Percentiles rank a stretch among this genome's conserved stretches.
Conservation (phyloP, 2,329 filamentous ascomycete genomes). For the Hirsutella rhossiliensis region DNA sequence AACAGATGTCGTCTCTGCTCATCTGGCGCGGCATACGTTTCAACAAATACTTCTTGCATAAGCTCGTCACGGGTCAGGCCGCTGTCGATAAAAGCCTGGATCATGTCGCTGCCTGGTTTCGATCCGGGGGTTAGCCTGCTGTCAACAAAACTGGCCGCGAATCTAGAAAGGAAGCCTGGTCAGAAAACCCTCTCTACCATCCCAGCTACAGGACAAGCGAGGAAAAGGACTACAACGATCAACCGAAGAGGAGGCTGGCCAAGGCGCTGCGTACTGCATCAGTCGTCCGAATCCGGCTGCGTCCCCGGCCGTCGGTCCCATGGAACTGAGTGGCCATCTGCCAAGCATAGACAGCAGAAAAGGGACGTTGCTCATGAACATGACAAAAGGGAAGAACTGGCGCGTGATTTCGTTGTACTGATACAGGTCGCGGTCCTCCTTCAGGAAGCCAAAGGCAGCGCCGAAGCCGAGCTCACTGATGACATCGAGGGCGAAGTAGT, state of each 20-base stretch:
- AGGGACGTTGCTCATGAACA: conserved; percentile 5
- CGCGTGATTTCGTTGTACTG: conserved; percentile 32
- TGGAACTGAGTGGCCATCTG: not conserved
- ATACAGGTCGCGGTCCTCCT: conserved; percentile 31
- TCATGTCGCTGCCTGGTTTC: conserved; percentile 17
- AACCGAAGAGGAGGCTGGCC: no score
- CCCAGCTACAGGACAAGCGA: no score
- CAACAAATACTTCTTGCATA: conserved; percentile 13
- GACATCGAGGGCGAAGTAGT: conserved; percentile 43
- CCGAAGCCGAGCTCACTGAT: conserved; percentile 41
- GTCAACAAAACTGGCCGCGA: conserved; percentile 16
- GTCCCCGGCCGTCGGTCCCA: not conserved
- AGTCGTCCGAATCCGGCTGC: not conserved
- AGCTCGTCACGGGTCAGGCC: conserved; percentile 14
- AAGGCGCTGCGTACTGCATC: conserved; percentile 1
- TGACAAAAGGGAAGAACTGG: conserved; percentile 5
- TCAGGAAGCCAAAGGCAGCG: conserved; percentile 33
- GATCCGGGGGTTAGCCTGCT: conserved; percentile 13
- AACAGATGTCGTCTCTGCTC: no score
- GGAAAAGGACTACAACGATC: no score
- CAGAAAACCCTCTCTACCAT: no score
- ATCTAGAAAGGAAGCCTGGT: no score
- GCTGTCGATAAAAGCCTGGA: conserved; percentile 17
- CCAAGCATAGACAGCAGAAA: conserved; percentile 3
- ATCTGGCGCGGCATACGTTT: conserved; percentile 5